These are phyloP conservation scores for Cytospora leucostoma DNA, from an alignment of 2,329 filamentous ascomycete genomes.

Conservation along the genomic window DNA sequence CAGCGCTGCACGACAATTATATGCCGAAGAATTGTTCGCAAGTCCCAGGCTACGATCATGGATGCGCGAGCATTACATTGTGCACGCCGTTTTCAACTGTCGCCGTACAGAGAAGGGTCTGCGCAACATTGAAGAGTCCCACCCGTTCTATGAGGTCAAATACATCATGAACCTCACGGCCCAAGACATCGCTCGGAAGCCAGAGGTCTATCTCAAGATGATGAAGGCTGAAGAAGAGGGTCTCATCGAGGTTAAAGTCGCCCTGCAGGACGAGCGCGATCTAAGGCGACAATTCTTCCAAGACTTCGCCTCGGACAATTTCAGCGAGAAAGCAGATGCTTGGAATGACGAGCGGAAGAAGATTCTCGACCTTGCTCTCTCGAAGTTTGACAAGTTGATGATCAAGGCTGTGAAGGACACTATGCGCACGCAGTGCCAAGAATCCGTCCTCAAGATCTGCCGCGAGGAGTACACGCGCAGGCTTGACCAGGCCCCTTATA, in stretches of 20 bases:
- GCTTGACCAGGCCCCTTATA: constrained; percentile 93
- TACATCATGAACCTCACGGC: constrained; percentile 91
- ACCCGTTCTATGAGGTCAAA: constrained; percentile 97
- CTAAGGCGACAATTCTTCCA: constrained; percentile 77
- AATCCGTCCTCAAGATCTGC: constrained; percentile 83
- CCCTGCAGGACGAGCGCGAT: constrained; percentile 72
- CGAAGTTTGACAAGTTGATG: constrained; percentile 80
- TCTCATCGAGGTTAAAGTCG: constrained; percentile 80
- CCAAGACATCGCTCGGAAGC: constrained; percentile 74
- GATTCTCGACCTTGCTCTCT: constrained; percentile 77
- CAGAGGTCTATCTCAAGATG: constrained; percentile 95
- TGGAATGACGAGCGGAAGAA: constrained; percentile 91
- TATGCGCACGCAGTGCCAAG: constrained; percentile 89
- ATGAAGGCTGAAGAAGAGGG: constrained; percentile 95
- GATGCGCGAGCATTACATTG: constrained; percentile 81
- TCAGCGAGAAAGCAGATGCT: constrained; percentile 88
- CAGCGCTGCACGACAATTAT: constrained; percentile 80
- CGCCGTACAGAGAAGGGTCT: constrained; percentile 91
- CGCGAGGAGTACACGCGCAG: constrained; percentile 87
- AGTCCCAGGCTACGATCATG: constrained; percentile 89
- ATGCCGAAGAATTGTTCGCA: constrained; percentile 84
- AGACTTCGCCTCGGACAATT: constrained; percentile 92
- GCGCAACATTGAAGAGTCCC: constrained; percentile 89
- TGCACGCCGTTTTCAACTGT: constrained; percentile 81
- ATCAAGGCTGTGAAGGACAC: constrained; percentile 93